Evolutionary conservation across 2,329 filamentous ascomycete genomes (phyloP), one percentile per base, ranked within the genome.

Genomic region (Leptographium procerum): DNA sequence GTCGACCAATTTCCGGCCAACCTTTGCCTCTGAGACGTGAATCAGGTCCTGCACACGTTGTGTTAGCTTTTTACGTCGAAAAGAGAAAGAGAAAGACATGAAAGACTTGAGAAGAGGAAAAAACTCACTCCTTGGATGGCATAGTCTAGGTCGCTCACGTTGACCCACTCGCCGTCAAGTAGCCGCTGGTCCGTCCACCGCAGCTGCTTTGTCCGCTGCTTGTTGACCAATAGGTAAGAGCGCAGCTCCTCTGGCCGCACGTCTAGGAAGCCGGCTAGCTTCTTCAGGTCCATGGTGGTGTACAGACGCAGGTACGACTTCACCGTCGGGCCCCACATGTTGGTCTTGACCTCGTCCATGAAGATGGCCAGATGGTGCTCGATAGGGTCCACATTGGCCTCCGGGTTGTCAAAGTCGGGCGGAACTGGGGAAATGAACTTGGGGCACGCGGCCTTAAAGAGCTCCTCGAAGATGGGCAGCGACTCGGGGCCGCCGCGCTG

Each of bases 271-370:
- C 91, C 91, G 62, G 94, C 90, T 62, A 99, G 85, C 79, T 99
- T 99, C 80, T 92, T 94, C 63, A 99, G 81, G 69, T 99, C 94
- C 92, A 99, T 97, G 66, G 94, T 99, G 52, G 94, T 97, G 84
- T 99, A 99, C 59, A 99, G 87, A 72, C 95, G 94, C 66, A 99
- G 84, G 80, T 99, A 99, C 62, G 91, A 96, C 81, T 95, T 96
- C 72, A 99, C 88, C 52, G 91, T 96, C 51, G 94, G 94, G 72
- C 89, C 92, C 85, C 85, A 95, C 84, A 99, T 94, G 76, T 95
- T 97, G 76, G 90, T 96, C 85, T 95, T 96, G 74, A 99, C 92
- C 79, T 99, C 94, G 67, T 96, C 91, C 92, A 99, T 97, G 81
- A 99, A 99, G 76, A 99, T 88, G 68, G 88, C 81, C 64, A 96